These are phyloP conservation scores for Eucommia ulmoides DNA, from an alignment of 257 asterid genomes.

Conservation along the genomic window DNA sequence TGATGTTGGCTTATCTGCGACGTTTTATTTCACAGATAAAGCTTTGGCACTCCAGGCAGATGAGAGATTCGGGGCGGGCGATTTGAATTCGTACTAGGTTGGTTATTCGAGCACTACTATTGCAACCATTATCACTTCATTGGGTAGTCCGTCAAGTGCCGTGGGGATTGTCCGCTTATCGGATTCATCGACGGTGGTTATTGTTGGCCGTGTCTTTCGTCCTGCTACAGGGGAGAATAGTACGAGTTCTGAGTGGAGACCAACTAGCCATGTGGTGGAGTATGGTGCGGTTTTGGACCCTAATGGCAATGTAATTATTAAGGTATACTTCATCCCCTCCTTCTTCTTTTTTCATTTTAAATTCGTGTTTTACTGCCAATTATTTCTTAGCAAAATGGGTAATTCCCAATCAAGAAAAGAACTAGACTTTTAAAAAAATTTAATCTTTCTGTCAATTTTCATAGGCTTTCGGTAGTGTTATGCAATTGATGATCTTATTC, in stretches of 20 bases:
- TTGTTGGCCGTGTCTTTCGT: constrained; percentile 52
- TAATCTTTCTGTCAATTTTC: no score
- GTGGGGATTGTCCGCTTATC: constrained; percentile 91
- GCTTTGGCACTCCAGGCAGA: constrained; percentile 42
- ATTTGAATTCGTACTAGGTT: constrained; percentile 23
- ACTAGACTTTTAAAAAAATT: no score
- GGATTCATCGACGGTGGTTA: constrained; percentile 60
- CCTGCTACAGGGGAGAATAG: constrained; percentile 32
- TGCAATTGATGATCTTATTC: no score
- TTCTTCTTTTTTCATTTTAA: no score
- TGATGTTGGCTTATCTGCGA: neutral
- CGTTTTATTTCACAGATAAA: constrained; percentile 22
- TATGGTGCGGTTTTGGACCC: constrained; percentile 61
- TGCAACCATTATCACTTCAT: constrained; percentile 83
- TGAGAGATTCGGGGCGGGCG: constrained; percentile 50
- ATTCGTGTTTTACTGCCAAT: no score
- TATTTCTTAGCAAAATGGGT: no score
- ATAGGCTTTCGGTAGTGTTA: no score
- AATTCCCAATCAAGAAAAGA: no score
- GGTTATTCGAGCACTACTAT: constrained; percentile 55
- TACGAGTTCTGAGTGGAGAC: constrained; percentile 67
- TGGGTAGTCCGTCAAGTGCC: constrained; percentile 94
- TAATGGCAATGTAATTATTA: constrained; percentile 61
- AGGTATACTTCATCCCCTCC: no score
- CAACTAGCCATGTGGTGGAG: constrained; percentile 75